Percentiles rank a stretch among this genome's conserved stretches.
Evolutionary conservation across 2,329 filamentous ascomycete genomes (phyloP).

Genomic region (Ascochyta rabiei): DNA sequence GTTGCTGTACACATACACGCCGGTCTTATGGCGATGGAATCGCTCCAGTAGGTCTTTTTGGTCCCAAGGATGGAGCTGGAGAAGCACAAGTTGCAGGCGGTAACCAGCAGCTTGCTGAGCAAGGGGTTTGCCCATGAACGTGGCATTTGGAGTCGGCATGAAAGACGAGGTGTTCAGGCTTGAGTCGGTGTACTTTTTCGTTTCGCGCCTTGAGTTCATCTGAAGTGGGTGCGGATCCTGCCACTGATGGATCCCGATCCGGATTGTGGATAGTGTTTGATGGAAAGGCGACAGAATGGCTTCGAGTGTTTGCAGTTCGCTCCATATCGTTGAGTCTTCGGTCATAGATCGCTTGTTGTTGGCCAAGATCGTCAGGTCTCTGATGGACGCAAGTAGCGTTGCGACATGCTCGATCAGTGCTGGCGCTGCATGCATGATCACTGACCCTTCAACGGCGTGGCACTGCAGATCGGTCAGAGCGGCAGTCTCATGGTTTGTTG

Average conservation of each 20-base stretch:
- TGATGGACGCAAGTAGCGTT: conserved; percentile 5
- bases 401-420: conserved; percentile 10
- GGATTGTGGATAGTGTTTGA: conserved; percentile 5
- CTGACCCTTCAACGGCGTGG: conserved; percentile 5
- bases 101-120: conserved; percentile 8
- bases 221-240: conserved; percentile 10
- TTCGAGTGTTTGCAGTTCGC: conserved; percentile 6
- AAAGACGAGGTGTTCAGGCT: not conserved
- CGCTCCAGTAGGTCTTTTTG: conserved; percentile 9
- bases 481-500: conserved; percentile 10
- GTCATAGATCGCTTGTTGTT: conserved; percentile 15
- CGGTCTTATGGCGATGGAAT: conserved; percentile 12
- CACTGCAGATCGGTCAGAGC: conserved; percentile 9
- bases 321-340: conserved; percentile 8
- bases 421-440: conserved; percentile 7
- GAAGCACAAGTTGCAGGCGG: conserved; percentile 7
- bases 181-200: not conserved
- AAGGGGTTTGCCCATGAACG: conserved; percentile 9
- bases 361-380: not conserved
- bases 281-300: conserved; percentile 4
- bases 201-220: conserved; percentile 11
- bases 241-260: conserved; percentile 13
- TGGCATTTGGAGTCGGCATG: conserved; percentile 6
- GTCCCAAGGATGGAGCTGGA: conserved; percentile 7
- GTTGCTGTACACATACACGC: conserved; percentile 10